Base-by-base conservation (phyloP, 2,329 filamentous ascomycete species). In the Fusarium vanettenii region DNA sequence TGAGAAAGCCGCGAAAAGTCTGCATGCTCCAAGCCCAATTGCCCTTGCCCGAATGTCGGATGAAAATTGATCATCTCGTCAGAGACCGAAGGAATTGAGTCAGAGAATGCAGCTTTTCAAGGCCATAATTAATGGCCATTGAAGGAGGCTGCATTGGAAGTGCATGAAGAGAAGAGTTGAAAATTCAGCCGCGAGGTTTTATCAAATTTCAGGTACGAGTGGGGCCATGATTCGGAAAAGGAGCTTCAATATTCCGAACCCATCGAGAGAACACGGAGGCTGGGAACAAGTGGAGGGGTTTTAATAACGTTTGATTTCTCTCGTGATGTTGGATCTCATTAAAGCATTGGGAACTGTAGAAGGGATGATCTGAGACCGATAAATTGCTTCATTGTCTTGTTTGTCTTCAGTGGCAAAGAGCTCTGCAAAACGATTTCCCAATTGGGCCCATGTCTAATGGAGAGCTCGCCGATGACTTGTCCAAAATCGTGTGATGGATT, bases 371-470 rank as follows among this genome's bases (percentile, higher is more conserved):
- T 25, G 59, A 61, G 31, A 59, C 48, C 6, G 20, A 43, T 25
- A 55, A 55, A 25, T 33, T 37, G 43, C 65, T 33, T 35, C 7
- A 27, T 31, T 18, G 20, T 41, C 39, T 14, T 27, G 8, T 14
- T 45, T 29, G n/a, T 59, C 60, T 33, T 37, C 31, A 39, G 64
- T 71, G 64, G 67, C 70, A 68, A 68, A 57, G 37, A 60, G 67
- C 35, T 71, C 37, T 56, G 52, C 67, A 61, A 37, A n/a, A 61
- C 55, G 22, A 60, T 61, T 70, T 57, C 70, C 67, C 7, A 60
- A 71, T 71, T 13, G 35, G 50, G 66, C 7, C 29, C 20, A 35
- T 50, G 52, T 22, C 31, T 37, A 27, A 67, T 43, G 31, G 57
- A 63, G 64, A 60, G 64, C 29, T 63, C 20, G 45, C 9, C 20